A percentile compares a stretch with the other conserved stretches of the same genome.
Evolutionary conservation across 2,329 filamentous ascomycete genomes (phyloP).

Genomic region (Verticillium klebahnii): DNA sequence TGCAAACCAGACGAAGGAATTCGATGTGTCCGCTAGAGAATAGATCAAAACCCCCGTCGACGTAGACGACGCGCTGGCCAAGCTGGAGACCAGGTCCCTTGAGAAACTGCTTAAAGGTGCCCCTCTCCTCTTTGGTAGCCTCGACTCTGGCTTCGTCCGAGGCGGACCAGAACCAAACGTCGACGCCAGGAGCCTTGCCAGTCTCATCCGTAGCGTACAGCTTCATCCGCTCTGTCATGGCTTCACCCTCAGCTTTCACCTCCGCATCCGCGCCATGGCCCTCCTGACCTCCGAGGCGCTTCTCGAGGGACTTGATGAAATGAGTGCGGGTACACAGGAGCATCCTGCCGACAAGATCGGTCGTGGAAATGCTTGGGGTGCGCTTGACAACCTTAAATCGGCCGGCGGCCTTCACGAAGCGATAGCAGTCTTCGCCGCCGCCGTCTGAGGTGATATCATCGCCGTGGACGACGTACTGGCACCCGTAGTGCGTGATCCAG

Average conservation of each 20-base stretch:
- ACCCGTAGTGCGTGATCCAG: slow-evolving; percentile 95
- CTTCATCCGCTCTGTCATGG: slow-evolving; percentile 71
- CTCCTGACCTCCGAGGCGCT: slow-evolving; percentile 64
- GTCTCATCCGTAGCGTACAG: slow-evolving; percentile 87
- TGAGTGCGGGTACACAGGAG: slow-evolving; percentile 91
- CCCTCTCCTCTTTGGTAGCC: slow-evolving; percentile 52
- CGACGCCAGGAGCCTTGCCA: slow-evolving; percentile 70
- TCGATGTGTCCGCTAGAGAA: slow-evolving; percentile 97
- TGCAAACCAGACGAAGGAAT: slow-evolving; percentile 75
- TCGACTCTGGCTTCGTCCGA: slow-evolving; percentile 42
- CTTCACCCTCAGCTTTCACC: slow-evolving; percentile 54
- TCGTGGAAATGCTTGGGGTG: slow-evolving; percentile 94
- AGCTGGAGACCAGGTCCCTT: slow-evolving; percentile 65
- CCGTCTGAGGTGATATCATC: slow-evolving; percentile 97
- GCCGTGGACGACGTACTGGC: slow-evolving; percentile 91
- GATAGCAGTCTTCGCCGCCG: slow-evolving; percentile 92
- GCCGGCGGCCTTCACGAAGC: slow-evolving; percentile 90
- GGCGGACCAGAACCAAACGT: slow-evolving; percentile 80
- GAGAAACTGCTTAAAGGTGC: slow-evolving; percentile 64
- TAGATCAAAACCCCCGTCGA: slow-evolving; percentile 93
- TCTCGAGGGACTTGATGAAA: slow-evolving; percentile 79
- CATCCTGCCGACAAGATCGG: slow-evolving; percentile 97
- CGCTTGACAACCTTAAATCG: slow-evolving; percentile 96
- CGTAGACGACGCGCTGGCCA: slow-evolving; percentile 86
- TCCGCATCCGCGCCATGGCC: slow-evolving; percentile 64